A percentile compares a stretch with the other conserved stretches of the same genome.
phyloP scores from a whole-genome alignment of 2,329 filamentous ascomycete species.

The Phyllosticta citribraziliensis region DNA sequence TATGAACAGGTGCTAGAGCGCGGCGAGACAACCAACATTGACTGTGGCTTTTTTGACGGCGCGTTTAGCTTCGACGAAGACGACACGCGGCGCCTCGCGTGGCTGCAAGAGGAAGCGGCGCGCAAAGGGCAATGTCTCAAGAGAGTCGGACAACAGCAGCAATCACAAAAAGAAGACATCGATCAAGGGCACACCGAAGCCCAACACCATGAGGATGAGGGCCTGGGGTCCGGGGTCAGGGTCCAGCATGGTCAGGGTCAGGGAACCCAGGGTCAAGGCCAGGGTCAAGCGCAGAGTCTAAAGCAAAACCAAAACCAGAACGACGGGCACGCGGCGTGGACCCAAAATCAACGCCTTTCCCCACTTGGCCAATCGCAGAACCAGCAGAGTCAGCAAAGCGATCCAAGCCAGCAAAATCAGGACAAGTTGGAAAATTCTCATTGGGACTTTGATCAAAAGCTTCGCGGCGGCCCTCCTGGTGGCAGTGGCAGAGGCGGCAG shows the following conservation, averaged over 20 bases:
- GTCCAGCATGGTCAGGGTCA: background rate
- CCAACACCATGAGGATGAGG: background rate
- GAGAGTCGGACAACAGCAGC: background rate
- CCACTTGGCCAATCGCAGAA: background rate
- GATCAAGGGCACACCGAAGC: background rate
- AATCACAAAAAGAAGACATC: background rate
- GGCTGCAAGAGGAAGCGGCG: conserved; percentile 28
- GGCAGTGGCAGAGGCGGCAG: background rate
- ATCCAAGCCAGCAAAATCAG: background rate
- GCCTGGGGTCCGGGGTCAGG: background rate
- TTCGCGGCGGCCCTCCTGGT: background rate
- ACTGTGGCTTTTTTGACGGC: conserved; percentile 31
- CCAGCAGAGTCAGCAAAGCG: background rate
- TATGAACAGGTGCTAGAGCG: conserved; percentile 21
- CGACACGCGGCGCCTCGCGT: conserved; percentile 22
- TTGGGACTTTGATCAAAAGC: background rate
- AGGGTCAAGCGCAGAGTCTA: background rate
- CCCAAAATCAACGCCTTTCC: background rate
- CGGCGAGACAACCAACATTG: conserved; percentile 29
- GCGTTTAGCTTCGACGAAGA: conserved; percentile 26
- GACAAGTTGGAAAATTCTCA: background rate
- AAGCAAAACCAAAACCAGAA: background rate
- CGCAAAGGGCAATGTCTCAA: conserved; percentile 29
- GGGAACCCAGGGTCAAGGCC: background rate
- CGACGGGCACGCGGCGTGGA: background rate